Evolutionary conservation across 495 filamentous ascomycete genomes (phyloP), one percentile per base, ranked within the genome.

Genomic region (Evansstolkia leycettana): DNA sequence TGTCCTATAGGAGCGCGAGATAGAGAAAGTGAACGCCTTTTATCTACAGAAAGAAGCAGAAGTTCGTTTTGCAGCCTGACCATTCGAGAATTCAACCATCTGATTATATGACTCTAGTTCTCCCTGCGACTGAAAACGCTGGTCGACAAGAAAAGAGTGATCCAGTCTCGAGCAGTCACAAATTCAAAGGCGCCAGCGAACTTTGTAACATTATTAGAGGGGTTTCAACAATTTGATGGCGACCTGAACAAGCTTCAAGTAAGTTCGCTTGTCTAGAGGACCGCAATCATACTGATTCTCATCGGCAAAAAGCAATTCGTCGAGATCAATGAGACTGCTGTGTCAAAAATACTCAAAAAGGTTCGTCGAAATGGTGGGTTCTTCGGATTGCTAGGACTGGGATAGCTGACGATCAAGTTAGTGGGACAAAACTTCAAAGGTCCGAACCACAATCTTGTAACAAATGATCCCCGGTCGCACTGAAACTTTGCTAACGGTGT

Each of bases 371-470:
- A 15, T 26, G 20, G 20, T 38, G 12, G 29, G 15, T 14, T 16
- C 16, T 16, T 23, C 8, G 18, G 13, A 3, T 17, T 17, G 31
- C 7, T 11, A 17, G 9, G 31, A 33, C 7, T 17, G 17, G 28
- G 12, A 41, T 40, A 17, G 34, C 45, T 54, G 34, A 55, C 57
- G 41, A 43, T 42, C 29, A 14, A 26, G 17, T 17, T 56, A 77
- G 75, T 98, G 90, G 90, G 90, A 98, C 60, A 98, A 98, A 71
- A 94, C 92, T 12, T 94, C 89, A 38, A 98, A 98, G 75, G 76
- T 81, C 51, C 38, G 58, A 38, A 32, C 31, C 14, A 31, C 33
- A 26, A 28, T 11, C 3, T 19, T 36, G 30, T 36, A n/a, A 23
- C 20, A 23, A 23, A 9, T 23, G 20, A 23, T 23, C 23, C 9